phyloP scores from a whole-genome alignment of 345 rosid genomes.

The Triadica sebifera region DNA sequence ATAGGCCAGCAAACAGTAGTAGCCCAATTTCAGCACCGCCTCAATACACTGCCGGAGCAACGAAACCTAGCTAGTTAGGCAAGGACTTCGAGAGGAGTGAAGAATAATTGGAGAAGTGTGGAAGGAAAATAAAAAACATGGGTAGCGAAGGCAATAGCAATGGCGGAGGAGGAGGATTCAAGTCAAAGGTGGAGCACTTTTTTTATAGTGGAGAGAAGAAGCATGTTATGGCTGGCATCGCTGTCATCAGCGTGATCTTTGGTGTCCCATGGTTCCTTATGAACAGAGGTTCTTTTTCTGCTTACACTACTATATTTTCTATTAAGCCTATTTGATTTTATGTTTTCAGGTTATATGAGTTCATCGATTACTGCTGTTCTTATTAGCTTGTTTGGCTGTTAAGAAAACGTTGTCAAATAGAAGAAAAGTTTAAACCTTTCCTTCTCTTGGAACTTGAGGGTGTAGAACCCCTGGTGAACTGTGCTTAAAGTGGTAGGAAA shows the following conservation, averaged over 20 bases:
- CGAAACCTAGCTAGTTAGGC: neutral
- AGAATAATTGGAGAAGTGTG: neutral
- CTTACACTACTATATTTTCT: neutral
- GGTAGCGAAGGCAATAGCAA: constrained; percentile 38
- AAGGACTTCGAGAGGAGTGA: neutral
- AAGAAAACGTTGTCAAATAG: neutral
- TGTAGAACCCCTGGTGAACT: neutral
- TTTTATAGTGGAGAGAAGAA: constrained; percentile 88
- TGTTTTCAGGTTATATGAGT: neutral
- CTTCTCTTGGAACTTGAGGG: neutral
- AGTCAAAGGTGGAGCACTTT: constrained; percentile 53
- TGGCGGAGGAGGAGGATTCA: constrained; percentile 47
- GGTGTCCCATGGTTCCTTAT: constrained; percentile 80
- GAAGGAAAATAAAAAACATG: constrained; percentile 23
- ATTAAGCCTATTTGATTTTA: neutral
- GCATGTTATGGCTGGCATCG: constrained; percentile 74
- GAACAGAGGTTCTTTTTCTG: constrained; percentile 56
- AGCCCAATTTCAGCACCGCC: neutral
- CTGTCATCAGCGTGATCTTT: constrained; percentile 49
- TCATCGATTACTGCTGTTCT: neutral
- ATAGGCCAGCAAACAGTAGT: too few species aligned
- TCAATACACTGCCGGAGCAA: neutral
- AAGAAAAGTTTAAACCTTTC: neutral
- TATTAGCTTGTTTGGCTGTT: neutral
- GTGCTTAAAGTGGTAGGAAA: too few species aligned